These are phyloP conservation scores for Xylariaceae sp. DNA, from an alignment of 2,329 filamentous ascomycete genomes.

Conservation along the genomic window DNA sequence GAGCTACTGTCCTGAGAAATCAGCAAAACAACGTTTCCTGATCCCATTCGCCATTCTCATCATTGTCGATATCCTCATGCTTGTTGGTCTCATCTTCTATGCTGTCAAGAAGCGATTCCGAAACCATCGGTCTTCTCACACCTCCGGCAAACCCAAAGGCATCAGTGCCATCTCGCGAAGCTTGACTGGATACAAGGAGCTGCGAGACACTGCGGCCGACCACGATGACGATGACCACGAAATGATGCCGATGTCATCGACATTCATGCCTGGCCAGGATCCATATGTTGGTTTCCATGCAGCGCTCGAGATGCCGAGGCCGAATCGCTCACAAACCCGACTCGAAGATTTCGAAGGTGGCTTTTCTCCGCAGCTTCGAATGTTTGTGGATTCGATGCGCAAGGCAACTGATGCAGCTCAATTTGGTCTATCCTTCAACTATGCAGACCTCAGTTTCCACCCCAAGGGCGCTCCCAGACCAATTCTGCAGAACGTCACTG, in stretches of 20 bases:
- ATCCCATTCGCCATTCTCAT: conserved; percentile 40
- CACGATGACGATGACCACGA: conserved; percentile 32
- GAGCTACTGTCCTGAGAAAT: conserved; percentile 41
- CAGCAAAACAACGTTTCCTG: conserved; percentile 36
- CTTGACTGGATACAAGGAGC: conserved; percentile 30
- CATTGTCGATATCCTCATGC: conserved; percentile 37
- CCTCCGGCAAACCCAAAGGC: conserved; percentile 13
- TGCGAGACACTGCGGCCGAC: conserved; percentile 19
- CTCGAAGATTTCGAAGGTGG: conserved; percentile 25
- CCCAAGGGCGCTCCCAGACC: conserved; percentile 39
- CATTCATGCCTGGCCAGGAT: conserved; percentile 24
- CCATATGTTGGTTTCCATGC: conserved; percentile 33
- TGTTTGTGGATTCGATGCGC: conserved; percentile 50
- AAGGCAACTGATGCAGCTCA: conserved; percentile 45
- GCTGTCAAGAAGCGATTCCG: conserved; percentile 32
- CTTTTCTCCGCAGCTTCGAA: conserved; percentile 36
- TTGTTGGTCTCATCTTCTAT: conserved; percentile 31
- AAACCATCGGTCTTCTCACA: conserved; percentile 22
- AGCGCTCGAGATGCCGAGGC: conserved; percentile 28
- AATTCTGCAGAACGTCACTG: conserved; percentile 50
- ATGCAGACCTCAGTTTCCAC: conserved; percentile 44
- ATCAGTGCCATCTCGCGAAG: conserved; percentile 26
- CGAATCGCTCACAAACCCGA: conserved; percentile 15
- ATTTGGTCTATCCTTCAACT: conserved; percentile 51
- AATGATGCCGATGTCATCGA: conserved; percentile 29